Base-by-base conservation (phyloP, 768 basidiomycete genomes). In the Lentinula guzmanii region DNA sequence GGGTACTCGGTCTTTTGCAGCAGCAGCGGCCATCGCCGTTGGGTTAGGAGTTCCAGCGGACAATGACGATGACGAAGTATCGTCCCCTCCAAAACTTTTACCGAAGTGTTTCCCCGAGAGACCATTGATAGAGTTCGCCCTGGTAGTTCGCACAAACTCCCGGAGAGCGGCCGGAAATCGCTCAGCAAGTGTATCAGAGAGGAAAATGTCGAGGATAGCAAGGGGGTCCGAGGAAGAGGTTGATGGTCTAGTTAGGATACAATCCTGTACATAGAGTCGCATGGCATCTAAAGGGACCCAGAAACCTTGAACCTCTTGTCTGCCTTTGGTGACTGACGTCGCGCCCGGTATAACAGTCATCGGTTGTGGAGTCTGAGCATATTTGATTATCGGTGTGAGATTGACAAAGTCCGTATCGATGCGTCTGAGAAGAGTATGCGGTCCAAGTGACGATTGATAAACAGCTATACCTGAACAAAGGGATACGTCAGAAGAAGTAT, bases 371-470 rank as follows among this genome's bases (percentile, higher is more conserved):
- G 79, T 68, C 51, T 75, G 74, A 52, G 81, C 75, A 70, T 77
- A 76, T 33, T 76, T 73, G 4, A 81, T 70, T 52, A 89, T 81
- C 21, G 83, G 79, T 46, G 86, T 80, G 51, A 90, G 77, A 70
- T 91, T 88, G 66, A 91, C 88, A 65, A 87, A 91, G 67, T 89
- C 87, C 37, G 88, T 88, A 73, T 91, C 89, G 59, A 90, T 84
- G 64, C 90, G 85, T 66, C 90, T 84, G 64, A 90, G 72, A 52
- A 91, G 76, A 35, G 79, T 74, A 55, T 77, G 76, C 7, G 79
- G 71, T 43, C 82, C 84, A 9, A 90, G 77, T 56, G 74, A 77
- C 71, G 85, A 87, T 69, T 87, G 86, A 71, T 90, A 91, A 54
- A 91, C 88, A 42, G 87, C 82, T 60, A 91, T 86, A 65, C 85